Evolutionary conservation across 352 stramenopile species (phyloP).

Genomic region (Globisporangium polare): DNA sequence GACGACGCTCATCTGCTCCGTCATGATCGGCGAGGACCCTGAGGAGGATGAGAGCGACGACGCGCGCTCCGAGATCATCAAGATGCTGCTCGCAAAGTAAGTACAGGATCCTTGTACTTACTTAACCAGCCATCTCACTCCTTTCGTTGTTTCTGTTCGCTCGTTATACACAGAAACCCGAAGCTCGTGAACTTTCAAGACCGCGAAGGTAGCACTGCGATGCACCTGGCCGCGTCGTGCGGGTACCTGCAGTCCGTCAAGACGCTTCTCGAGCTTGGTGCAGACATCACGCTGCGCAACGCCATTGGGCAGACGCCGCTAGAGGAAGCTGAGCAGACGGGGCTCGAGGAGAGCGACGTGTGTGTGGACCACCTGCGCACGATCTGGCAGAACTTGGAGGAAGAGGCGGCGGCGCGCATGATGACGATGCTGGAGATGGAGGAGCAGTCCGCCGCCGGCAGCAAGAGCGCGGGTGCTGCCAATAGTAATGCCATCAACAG

Average conservation of each 20-base stretch:
- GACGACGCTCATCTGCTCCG: slow-evolving; percentile 65
- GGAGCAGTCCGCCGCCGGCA: slow-evolving; percentile 23
- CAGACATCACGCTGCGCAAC: slow-evolving; percentile 77
- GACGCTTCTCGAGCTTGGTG: slow-evolving; percentile 50
- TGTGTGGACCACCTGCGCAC: slow-evolving; percentile 58
- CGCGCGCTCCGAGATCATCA: slow-evolving; percentile 52
- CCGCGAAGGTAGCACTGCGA: slow-evolving; percentile 74
- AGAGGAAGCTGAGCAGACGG: slow-evolving; percentile 72
- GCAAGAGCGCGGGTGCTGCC: neutral
- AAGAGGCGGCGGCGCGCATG: slow-evolving; percentile 74
- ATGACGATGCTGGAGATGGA: slow-evolving; percentile 85
- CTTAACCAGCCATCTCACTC: too few species aligned
- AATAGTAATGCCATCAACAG: neutral
- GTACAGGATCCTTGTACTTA: neutral
- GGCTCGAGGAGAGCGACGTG: slow-evolving; percentile 43
- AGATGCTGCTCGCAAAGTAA: slow-evolving; percentile 50
- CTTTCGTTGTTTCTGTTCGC: too few species aligned
- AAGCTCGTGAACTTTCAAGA: slow-evolving; percentile 82
- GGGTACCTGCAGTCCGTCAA: slow-evolving; percentile 75
- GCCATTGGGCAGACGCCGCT: slow-evolving; percentile 74
- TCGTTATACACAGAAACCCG: slow-evolving; percentile 25
- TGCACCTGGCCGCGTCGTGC: slow-evolving; percentile 74
- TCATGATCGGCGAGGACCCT: slow-evolving; percentile 75
- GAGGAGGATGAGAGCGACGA: slow-evolving; percentile 51
- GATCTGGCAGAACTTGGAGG: slow-evolving; percentile 70